phyloP scores from a whole-genome alignment of 768 basidiomycete species.

The Bullera alba region DNA sequence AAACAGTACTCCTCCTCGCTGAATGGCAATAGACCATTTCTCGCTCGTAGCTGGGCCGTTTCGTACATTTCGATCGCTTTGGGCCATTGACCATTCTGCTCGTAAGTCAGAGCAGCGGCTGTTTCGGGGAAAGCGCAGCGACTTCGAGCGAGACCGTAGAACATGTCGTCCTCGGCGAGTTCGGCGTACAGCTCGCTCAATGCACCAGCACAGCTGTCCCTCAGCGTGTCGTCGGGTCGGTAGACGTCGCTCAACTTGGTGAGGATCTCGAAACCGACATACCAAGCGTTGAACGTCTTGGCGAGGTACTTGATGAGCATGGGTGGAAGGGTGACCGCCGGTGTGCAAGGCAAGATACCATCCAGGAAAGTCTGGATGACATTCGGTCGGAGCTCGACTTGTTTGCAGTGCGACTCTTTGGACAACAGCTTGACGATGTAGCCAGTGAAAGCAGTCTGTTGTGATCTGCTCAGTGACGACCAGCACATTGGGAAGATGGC shows the following conservation, averaged over 20 bases:
- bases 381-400: conserved; percentile 82
- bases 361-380: conserved; percentile 82
- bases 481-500: conserved; percentile 79
- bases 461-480: conserved; percentile 73
- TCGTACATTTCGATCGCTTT: conserved; percentile 85
- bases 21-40: conserved; percentile 74
- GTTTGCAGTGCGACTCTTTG: conserved; percentile 86
- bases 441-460: conserved; percentile 80
- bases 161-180: conserved; percentile 90
- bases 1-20: conserved; percentile 91
- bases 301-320: conserved; percentile 93
- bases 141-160: conserved; percentile 90
- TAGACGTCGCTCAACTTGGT: conserved; percentile 68
- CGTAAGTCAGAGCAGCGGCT: conserved; percentile 72
- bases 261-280: conserved; percentile 77
- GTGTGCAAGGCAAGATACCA: conserved; percentile 75
- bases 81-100: conserved; percentile 97
- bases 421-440: conserved; percentile 83
- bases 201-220: conserved; percentile 80
- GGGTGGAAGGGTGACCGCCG: conserved; percentile 82
- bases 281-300: conserved; percentile 95
- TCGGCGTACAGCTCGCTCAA: conserved; percentile 93
- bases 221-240: conserved; percentile 67
- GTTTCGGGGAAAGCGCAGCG: conserved; percentile 85
- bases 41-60: conserved; percentile 74